phyloP scores from a whole-genome alignment of 2,329 filamentous ascomycete genomes.

The Chrysoporthe deuterocubensis region DNA sequence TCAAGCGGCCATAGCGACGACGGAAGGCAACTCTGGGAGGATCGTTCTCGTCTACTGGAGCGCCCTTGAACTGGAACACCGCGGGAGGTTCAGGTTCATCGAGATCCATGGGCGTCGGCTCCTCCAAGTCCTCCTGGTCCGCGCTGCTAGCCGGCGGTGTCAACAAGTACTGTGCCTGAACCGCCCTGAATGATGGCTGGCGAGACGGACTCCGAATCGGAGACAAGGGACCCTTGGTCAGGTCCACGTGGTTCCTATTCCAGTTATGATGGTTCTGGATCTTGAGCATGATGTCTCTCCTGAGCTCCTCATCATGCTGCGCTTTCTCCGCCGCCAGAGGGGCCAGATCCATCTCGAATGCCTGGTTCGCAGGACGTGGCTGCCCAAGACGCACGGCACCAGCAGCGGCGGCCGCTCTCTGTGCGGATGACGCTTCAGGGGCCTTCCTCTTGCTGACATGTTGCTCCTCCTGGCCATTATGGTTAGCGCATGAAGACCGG shows the following conservation, averaged over 20 bases:
- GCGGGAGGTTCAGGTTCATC: conserved; percentile 48
- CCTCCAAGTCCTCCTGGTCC: conserved; percentile 51
- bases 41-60: conserved; percentile 44
- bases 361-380: conserved; percentile 54
- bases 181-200: conserved; percentile 70
- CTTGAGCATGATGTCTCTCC: conserved; percentile 82
- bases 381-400: conserved; percentile 46
- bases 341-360: conserved; percentile 78
- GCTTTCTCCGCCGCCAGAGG: conserved; percentile 75
- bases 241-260: conserved; percentile 88
- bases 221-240: conserved; percentile 83
- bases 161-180: conserved; percentile 72
- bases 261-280: conserved; percentile 87
- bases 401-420: conserved; percentile 41
- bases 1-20: conserved; percentile 81
- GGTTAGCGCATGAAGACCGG: conserved; percentile 2
- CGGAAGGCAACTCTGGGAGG: conserved; percentile 69
- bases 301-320: conserved; percentile 81
- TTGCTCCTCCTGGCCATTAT: conserved; percentile 22
- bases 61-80: conserved; percentile 53
- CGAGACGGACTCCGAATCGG: conserved; percentile 70
- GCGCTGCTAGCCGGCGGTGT: conserved; percentile 62
- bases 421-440: conserved; percentile 61
- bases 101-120: conserved; percentile 53
- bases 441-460: conserved; percentile 15